Percentiles rank a stretch among this genome's conserved stretches.
Evolutionary conservation across 192 early-diverging fungal species (phyloP).

Genomic region (Coemansia sp.): DNA sequence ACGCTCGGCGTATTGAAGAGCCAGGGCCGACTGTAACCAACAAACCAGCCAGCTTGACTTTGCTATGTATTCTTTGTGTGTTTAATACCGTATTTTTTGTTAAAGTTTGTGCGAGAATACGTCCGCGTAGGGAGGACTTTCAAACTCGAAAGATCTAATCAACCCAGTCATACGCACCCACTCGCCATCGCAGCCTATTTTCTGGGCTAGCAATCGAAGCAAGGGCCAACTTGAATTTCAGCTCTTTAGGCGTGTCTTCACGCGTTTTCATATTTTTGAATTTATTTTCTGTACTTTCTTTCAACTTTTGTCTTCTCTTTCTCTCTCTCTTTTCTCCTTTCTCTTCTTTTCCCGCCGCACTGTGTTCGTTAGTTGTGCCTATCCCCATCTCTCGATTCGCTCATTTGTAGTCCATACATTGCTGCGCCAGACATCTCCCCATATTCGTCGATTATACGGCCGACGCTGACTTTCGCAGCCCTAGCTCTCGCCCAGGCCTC

Average conservation of each 20-base stretch:
- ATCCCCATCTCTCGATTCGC: constrained; percentile 4
- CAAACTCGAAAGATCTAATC: background rate
- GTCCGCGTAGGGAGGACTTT: background rate
- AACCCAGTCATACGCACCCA: background rate
- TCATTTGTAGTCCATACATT: background rate
- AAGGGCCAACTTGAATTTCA: background rate
- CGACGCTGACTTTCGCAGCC: background rate
- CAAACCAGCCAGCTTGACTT: background rate
- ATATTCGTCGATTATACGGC: constrained; percentile 4
- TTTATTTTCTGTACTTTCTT: background rate
- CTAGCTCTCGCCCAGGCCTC: background rate
- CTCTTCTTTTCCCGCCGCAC: background rate
- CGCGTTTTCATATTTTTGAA: background rate
- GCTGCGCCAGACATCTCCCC: background rate
- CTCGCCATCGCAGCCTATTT: background rate
- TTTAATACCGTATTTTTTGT: background rate
- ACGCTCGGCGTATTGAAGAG: constrained; percentile 17
- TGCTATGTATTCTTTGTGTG: background rate
- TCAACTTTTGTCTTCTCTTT: constrained; percentile 4
- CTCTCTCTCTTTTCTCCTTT: background rate
- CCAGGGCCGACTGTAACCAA: constrained; percentile 19
- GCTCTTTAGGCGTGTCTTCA: background rate
- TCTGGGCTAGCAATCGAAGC: background rate
- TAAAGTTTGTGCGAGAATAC: background rate
- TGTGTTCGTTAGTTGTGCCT: background rate